A percentile compares a stretch with the other conserved stretches of the same genome.
Evolutionary conservation across 2,329 filamentous ascomycete genomes (phyloP).

Genomic region (Paecilomyces sp.): DNA sequence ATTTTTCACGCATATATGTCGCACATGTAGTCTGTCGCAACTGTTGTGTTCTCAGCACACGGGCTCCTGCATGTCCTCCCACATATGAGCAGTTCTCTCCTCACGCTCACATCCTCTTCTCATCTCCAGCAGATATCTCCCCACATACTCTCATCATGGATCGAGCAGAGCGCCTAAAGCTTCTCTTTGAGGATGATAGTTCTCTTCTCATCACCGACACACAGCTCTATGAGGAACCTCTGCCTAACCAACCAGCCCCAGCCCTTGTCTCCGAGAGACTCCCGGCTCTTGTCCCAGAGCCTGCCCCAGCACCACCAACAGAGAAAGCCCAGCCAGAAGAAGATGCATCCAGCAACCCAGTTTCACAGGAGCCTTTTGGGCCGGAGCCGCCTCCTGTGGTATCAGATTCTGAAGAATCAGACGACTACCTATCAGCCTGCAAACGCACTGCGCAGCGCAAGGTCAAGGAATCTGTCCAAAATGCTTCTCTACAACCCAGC

Average conservation of each 20-base stretch:
- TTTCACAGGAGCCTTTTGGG: background rate
- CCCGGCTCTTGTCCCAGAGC: background rate
- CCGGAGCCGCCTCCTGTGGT: background rate
- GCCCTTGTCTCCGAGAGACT: background rate
- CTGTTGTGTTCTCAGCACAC: background rate
- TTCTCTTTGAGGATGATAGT: conserved; percentile 22
- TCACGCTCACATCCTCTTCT: background rate
- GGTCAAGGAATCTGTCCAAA: background rate
- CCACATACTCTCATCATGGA: conserved; percentile 12
- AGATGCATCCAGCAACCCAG: background rate
- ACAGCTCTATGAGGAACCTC: conserved; percentile 4
- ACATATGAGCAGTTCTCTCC: background rate
- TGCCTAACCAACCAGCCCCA: background rate
- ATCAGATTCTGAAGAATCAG: background rate
- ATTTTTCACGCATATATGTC: background rate
- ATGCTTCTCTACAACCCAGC: background rate
- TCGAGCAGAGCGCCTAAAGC: conserved; percentile 14
- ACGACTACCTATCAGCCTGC: conserved; percentile 4
- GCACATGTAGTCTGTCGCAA: background rate
- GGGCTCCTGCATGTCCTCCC: background rate
- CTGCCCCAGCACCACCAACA: background rate
- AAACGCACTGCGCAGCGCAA: background rate
- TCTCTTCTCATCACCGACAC: conserved; percentile 16
- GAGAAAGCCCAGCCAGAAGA: background rate
- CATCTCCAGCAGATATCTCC: background rate